Base-by-base conservation (phyloP, 139 green algal genomes). In the Chlamydomonas schloesseri region DNA sequence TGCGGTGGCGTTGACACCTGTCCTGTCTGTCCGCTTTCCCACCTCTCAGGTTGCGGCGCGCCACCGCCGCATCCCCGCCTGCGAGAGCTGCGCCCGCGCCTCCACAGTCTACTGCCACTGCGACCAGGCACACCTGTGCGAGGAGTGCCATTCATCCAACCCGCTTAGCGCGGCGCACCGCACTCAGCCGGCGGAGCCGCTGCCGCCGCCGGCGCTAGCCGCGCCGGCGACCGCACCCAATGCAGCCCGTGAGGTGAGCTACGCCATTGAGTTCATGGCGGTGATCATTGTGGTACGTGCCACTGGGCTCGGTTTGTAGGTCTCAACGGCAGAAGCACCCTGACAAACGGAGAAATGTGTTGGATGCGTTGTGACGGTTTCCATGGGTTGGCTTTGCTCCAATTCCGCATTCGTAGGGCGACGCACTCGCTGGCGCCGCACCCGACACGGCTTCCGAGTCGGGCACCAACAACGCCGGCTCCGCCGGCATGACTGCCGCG, bases 41-140 rank as follows among this genome's bases (percentile, higher is more conserved):
- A n/a, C n/a, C n/a, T n/a, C n/a, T n/a, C n/a, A 85, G 79, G 79
- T 94, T 11, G 78, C 86, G 15, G 71, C 80, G 11, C 74, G 85
- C 14, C 91, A 94, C 77, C 72, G 31, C 2, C 88, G 82, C 6
- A 37, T 86, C 8, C 3, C 34, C 18, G 24, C 87, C 46, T 82
- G 78, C 73, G 84, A 87, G 68, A 64, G 57, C 3, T 77, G 78
- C 78, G 57, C 34, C 42, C 37, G 26, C 24, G 36, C 23, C 17
- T 50, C 55, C 10, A n/a, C 77, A 2, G 62, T 88, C 2, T 88
- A 79, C 81, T 88, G 81, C 81, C 36, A 42, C 53, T 86, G 76
- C 42, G 81, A 88, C 37, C 64, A 55, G n/a, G 87, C 87, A 1
- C 79, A 46, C 42, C 50, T 88, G 53, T 90, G 81, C 67, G 57